These are phyloP conservation scores for Neopestalotiopsis sp. DNA, from an alignment of 2,329 filamentous ascomycete genomes.

Conservation along the genomic window DNA sequence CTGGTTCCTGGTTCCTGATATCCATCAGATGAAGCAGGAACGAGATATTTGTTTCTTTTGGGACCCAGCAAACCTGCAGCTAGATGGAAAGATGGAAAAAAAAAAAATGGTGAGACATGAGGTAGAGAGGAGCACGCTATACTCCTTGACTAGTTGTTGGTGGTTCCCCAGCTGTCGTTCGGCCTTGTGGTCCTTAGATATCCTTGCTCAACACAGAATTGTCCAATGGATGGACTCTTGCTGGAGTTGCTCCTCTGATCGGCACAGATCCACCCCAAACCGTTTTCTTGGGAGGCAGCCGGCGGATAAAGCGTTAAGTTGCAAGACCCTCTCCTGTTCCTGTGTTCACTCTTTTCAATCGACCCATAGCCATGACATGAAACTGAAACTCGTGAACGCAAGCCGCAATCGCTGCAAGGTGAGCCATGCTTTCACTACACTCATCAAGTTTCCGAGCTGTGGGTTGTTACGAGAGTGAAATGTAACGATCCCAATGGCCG, in stretches of 20 bases:
- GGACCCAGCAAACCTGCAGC: neutral
- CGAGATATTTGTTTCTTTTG: neutral
- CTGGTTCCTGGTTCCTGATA: neutral
- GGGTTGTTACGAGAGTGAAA: slow-evolving; percentile 1
- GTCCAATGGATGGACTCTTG: neutral
- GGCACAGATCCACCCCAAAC: neutral
- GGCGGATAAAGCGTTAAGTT: neutral
- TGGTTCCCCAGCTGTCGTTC: neutral
- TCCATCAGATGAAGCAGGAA: neutral
- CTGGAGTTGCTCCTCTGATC: neutral
- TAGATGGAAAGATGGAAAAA: no score
- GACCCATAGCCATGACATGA: neutral
- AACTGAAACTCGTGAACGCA: neutral
- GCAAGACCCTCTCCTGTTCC: neutral
- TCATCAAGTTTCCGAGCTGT: neutral
- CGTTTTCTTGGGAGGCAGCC: neutral
- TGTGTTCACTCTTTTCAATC: neutral
- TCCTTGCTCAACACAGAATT: neutral
- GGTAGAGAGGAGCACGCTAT: neutral
- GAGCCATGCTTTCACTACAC: neutral
- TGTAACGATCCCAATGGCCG: neutral
- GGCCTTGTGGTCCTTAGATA: slow-evolving; percentile 1
- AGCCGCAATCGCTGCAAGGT: neutral
- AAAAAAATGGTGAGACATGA: neutral
- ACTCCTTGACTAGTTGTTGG: neutral